Evolutionary conservation across 495 filamentous ascomycete species (phyloP), one percentile per base, ranked within the genome.

Genomic region (Staphylotrichum longicolle): DNA sequence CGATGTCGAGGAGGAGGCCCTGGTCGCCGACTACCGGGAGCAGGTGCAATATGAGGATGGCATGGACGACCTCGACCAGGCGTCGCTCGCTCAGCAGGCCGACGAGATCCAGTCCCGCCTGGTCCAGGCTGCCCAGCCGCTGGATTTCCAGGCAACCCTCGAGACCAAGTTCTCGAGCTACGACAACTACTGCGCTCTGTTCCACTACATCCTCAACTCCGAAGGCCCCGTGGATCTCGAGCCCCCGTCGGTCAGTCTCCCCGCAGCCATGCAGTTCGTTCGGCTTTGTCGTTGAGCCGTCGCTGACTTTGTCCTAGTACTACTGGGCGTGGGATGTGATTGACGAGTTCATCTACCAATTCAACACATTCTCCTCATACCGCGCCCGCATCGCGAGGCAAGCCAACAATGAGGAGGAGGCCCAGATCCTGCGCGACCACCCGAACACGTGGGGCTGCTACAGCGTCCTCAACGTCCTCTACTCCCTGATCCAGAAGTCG

Each of bases 291-390:
- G 32, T 8, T 8, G 41, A 2, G 8, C 14, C 41, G 14, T 15
- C 10, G 57, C 73, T 71, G 57, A 70, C 58, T 70, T 49, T 12
- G 47, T 8, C 9, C 35, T 77, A 98, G 94, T 93, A 96, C 78
- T 96, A 91, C 80, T 98, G 94, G 94, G 95, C 94, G 15, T 98
- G 95, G 94, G 94, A 98, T 78, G 95, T 97, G 62, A 98, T 98
- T 76, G 94, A 98, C 71, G 94, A 98, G 72, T 98, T 98, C 80
- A 98, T 98, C 78, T 98, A 98, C 82, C 94, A 98, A 76, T 98
- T 98, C 82, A 97, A 98, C 81, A 95, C 91, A 42, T 98, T 98
- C 82, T 98, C 91, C 75, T 88, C 90, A 56, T 96, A 97, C 83
- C 88, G 94, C 67, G 90, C 94, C 66, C 86, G 91, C 41, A 85